Evolutionary conservation across 1,284 basidiomycete genomes (phyloP), one percentile per base, ranked within the genome.

Genomic region (Puccinia novopanici): DNA sequence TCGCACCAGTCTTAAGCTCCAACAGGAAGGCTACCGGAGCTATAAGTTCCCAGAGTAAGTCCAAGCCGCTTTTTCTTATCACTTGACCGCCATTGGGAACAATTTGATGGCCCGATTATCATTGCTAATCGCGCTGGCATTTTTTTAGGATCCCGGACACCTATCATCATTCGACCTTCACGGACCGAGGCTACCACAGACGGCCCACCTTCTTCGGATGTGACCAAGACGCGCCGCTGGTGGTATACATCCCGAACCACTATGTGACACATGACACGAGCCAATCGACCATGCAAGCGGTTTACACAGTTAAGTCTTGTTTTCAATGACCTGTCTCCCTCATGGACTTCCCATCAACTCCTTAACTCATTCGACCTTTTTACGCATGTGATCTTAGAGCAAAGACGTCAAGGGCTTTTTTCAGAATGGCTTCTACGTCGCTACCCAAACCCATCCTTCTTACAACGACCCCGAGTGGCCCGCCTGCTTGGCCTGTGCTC

Each of bases 201-300:
- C 52, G 76, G 13, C 76, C 76, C 6, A 79, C 76, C 17, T 79
- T 79, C 19, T 79, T 79, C 50, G 76, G 76, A 15, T 79, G 76
- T 50, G 19, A 61, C 42, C 27, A 72, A 54, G 45, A 65, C 24
- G 65, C 30, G 22, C 76, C 76, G 17, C 17, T 79, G 55, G 54
- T 79, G 22, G 52, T 79, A 15, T 79, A 79, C 40, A 22, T 79
- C 30, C 76, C 76, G 4, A 79, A 79, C 52, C 59, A 79, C 37
- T 55, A 17, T 19, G 40, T 57, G 27, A 45, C 50, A 6, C 45
- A 65, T 30, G 42, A 59, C 19, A 79, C 76, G n/a, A 54, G 55
- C 27, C 48, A 45, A 12, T 22, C 50, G 42, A 79, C 63, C 34
- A 57, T 68, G 42, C 50, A 79, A 24, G 52, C 76, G 13, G 54